A percentile compares a stretch with the other conserved stretches of the same genome.
Evolutionary conservation across 331 rosid genomes (phyloP).

Genomic region (Pyracantha coccinea): DNA sequence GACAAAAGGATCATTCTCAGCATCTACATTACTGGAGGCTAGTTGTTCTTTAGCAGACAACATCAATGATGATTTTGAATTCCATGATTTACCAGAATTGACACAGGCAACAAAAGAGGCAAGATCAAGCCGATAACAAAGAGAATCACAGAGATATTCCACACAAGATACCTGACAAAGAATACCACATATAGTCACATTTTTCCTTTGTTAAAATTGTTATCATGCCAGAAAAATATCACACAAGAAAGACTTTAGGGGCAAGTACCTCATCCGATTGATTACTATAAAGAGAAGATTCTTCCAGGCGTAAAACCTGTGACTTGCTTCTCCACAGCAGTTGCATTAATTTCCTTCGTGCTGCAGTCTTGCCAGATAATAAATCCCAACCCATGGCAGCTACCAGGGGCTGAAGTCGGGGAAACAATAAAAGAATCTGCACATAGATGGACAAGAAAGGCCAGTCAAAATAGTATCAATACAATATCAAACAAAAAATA

Average conservation of each 20-base stretch:
- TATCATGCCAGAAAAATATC: constrained; percentile 23
- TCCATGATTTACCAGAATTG: constrained; percentile 88
- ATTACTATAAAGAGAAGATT: constrained; percentile 69
- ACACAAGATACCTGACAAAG: constrained; percentile 77
- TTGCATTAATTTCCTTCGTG: constrained; percentile 82
- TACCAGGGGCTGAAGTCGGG: constrained; percentile 86
- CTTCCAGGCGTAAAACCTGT: constrained; percentile 71
- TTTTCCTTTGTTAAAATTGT: constrained; percentile 20
- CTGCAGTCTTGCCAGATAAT: constrained; percentile 69
- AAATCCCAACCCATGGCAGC: constrained; percentile 99
- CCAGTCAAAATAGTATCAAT: constrained; percentile 11
- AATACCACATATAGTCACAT: constrained; percentile 11
- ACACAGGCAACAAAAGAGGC: constrained; percentile 87
- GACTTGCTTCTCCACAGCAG: constrained; percentile 88
- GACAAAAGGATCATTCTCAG: constrained; percentile 66
- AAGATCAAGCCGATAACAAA: constrained; percentile 91
- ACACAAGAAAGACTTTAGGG: constrained; percentile 24
- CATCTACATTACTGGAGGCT: constrained; percentile 37
- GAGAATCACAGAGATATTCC: constrained; percentile 82
- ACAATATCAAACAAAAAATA: constrained; percentile 3
- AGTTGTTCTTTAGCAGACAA: constrained; percentile 58
- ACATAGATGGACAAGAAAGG: constrained; percentile 14
- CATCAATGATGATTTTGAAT: constrained; percentile 59
- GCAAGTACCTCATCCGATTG: constrained; percentile 73
- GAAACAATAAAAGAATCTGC: constrained; percentile 77